A percentile compares a stretch with the other conserved stretches of the same genome.
Evolutionary conservation across 2,329 filamentous ascomycete genomes (phyloP).

Genomic region (Talaromyces sp.): DNA sequence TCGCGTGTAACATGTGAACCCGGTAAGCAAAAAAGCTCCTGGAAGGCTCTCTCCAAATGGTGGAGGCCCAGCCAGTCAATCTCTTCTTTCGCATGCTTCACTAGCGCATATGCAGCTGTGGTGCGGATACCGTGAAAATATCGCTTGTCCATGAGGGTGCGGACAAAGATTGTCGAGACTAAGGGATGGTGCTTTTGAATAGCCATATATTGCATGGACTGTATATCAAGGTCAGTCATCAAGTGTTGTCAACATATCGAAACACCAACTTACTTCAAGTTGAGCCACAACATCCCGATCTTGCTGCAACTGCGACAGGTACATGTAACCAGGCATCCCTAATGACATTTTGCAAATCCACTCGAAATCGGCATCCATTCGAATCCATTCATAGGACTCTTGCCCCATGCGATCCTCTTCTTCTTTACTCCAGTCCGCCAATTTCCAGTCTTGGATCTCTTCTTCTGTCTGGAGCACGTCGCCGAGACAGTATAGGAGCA

Average conservation of each 20-base stretch:
- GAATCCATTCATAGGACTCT: slow-evolving; percentile 98
- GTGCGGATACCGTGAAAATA: slow-evolving; percentile 92
- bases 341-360: slow-evolving; percentile 86
- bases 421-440: slow-evolving; percentile 84
- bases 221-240: not conserved
- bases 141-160: slow-evolving; percentile 83
- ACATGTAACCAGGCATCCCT: slow-evolving; percentile 93
- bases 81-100: slow-evolving; percentile 68
- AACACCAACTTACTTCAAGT: slow-evolving; percentile 46
- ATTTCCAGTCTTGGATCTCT: slow-evolving; percentile 76
- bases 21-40: slow-evolving; percentile 80
- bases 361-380: slow-evolving; percentile 96
- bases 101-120: slow-evolving; percentile 74
- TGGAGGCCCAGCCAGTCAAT: slow-evolving; percentile 72
- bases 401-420: slow-evolving; percentile 89
- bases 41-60: slow-evolving; percentile 81
- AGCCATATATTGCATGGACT: slow-evolving; percentile 70
- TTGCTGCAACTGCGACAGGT: slow-evolving; percentile 92
- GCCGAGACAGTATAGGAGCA: slow-evolving; percentile 84
- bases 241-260: not conserved
- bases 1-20: slow-evolving; percentile 74
- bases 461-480: slow-evolving; percentile 81
- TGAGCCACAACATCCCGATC: slow-evolving; percentile 94
- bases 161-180: slow-evolving; percentile 80
- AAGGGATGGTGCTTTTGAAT: slow-evolving; percentile 67